Evolutionary conservation across 2,329 filamentous ascomycete species (phyloP).

Genomic region (Hypoxylon sp.): DNA sequence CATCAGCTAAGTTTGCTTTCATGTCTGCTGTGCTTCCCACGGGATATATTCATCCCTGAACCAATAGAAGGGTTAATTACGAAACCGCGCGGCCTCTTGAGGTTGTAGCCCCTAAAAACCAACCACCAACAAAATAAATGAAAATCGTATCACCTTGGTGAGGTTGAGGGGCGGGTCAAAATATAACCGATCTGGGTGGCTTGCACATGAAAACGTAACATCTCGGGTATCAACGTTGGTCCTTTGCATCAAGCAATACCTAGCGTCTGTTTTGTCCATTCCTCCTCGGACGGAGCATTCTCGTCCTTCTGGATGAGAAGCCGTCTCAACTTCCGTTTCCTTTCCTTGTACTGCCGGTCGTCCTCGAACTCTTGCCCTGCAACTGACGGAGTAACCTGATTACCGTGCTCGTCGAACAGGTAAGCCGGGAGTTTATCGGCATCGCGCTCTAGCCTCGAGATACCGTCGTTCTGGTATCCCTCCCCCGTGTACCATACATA

Average conservation of each 20-base stretch:
- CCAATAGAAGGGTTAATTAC: background rate
- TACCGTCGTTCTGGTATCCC: slow-evolving; percentile 61
- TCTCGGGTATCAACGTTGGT: slow-evolving; percentile 4
- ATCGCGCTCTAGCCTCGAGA: slow-evolving; percentile 40
- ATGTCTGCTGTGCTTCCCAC: background rate
- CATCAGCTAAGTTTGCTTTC: slow-evolving; percentile 3
- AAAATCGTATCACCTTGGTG: background rate
- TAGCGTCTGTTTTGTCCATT: slow-evolving; percentile 49
- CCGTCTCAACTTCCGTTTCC: slow-evolving; percentile 58
- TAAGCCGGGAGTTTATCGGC: slow-evolving; percentile 58
- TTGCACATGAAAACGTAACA: slow-evolving; percentile 9
- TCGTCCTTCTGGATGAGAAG: slow-evolving; percentile 59
- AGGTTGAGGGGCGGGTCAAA: slow-evolving; percentile 10
- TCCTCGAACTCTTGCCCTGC: slow-evolving; percentile 64
- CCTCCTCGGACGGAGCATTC: slow-evolving; percentile 59
- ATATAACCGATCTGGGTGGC: slow-evolving; percentile 8
- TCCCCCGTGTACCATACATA: slow-evolving; percentile 71
- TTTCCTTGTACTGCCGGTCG: slow-evolving; percentile 57
- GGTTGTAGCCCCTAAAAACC: background rate
- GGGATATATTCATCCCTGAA: slow-evolving; percentile 6
- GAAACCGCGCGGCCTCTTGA: background rate
- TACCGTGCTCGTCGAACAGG: slow-evolving; percentile 63
- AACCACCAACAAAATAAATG: slow-evolving; percentile 7
- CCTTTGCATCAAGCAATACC: slow-evolving; percentile 34
- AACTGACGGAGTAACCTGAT: slow-evolving; percentile 70